A percentile compares a stretch with the other conserved stretches of the same genome.
Conservation (phyloP, 73 alveolate species). For the Symbiodinium pilosum region DNA sequence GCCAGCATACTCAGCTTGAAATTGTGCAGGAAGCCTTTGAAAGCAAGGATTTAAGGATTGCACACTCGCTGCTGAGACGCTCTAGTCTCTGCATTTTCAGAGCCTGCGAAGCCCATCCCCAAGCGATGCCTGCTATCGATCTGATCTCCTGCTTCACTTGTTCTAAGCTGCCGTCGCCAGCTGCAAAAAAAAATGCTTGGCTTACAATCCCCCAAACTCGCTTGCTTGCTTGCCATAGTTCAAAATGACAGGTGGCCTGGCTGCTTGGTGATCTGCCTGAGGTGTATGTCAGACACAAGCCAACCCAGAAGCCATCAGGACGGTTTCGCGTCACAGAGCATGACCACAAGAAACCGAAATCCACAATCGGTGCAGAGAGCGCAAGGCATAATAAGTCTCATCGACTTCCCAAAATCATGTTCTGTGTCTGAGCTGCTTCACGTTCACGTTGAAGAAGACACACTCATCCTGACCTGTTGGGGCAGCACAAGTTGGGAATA, state of each 20-base stretch:
- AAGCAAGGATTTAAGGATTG: not conserved
- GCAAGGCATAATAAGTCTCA: not conserved
- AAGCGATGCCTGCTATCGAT: not conserved
- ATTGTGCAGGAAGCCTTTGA: not conserved
- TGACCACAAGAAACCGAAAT: too few relatives aligned
- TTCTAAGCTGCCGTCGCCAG: not conserved
- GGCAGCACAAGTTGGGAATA: not conserved
- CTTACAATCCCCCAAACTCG: not conserved
- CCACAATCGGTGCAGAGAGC: too few relatives aligned
- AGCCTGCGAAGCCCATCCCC: not conserved
- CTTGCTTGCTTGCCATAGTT: not conserved
- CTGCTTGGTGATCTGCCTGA: not conserved
- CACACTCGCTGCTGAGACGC: not conserved
- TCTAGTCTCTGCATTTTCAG: too few relatives aligned
- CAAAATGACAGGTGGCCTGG: not conserved
- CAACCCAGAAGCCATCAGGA: too few relatives aligned
- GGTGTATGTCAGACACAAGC: not conserved
- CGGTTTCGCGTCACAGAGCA: too few relatives aligned
- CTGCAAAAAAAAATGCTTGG: not conserved
- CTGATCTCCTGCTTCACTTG: not conserved
- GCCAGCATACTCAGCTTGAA: conserved; percentile 9
- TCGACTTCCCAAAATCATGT: not conserved
- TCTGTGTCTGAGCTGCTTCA: not conserved
- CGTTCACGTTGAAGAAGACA: not conserved
- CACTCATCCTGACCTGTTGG: not conserved